Evolutionary conservation across 495 filamentous ascomycete genomes (phyloP), one percentile per base, ranked within the genome.

Genomic region (Aspergillus hancockii): DNA sequence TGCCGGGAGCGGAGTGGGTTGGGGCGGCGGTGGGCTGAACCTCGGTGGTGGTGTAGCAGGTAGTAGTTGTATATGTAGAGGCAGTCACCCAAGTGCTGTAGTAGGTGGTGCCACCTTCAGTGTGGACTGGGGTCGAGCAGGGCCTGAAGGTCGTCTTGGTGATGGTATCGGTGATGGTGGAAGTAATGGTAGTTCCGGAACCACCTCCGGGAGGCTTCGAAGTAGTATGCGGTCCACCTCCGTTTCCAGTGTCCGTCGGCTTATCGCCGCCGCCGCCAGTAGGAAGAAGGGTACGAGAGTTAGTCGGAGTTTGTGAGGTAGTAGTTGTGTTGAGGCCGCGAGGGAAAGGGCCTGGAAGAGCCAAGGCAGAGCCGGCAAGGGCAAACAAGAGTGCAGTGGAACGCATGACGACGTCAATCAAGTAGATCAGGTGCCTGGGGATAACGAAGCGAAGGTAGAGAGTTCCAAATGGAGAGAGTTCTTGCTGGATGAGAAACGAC

Each of bases 111-210:
- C 53, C 53, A 13, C 40, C 38, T 18, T 43, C 9, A 14, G 53
- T 55, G 53, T 25, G 28, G 23, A 55, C 40, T 16, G 53, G 19
- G 40, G 53, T 55, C 25, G 53, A 55, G 53, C 53, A 55, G 25
- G 53, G 53, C 53, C 46, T 40, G 40, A 55, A 55, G 53, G 38
- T 46, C 5, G 53, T 55, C 38, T 43, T 41, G 53, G 53, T 55
- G 40, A 55, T 46, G 25, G 53, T 55, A 21, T 41, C 36, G 38
- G 53, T 55, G 53, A 55, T 55, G 7, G 53, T 55, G 8, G 53
- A 46, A 16, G 51, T 55, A 16, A 43, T 22, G 8, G 53, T 55
- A 38, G 19, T 14, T 43, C 36, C 52, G 38, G 38, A 36, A 9
- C 41, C 41, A 45, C 8, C 8, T 8, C 43, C 43, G 1, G 16